Evolutionary conservation across 78 protist species (phyloP).

Genomic region (Chrysochromulina parva): DNA sequence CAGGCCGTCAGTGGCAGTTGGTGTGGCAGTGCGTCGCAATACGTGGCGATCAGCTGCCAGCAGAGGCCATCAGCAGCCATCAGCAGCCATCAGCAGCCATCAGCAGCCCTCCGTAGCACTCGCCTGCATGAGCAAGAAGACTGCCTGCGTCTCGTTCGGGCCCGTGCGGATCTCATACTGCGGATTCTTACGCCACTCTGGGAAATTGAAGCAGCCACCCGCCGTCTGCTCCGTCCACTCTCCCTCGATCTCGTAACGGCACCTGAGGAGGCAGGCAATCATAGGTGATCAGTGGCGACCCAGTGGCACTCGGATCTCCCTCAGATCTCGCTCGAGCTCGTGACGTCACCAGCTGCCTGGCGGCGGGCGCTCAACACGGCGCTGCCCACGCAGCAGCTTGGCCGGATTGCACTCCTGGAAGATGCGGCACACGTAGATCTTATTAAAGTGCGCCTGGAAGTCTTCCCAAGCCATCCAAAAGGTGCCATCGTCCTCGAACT

Average conservation of each 20-base stretch:
- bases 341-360: too few relatives aligned
- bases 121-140: neutral
- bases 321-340: too few relatives aligned
- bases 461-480: neutral
- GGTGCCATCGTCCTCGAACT: constrained; percentile 7
- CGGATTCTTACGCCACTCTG: neutral
- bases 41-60: too few relatives aligned
- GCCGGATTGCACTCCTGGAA: neutral
- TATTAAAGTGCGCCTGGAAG: neutral
- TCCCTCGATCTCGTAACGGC: neutral
- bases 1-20: too few relatives aligned
- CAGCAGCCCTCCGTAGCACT: too few relatives aligned
- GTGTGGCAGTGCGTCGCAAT: too few relatives aligned
- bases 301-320: too few relatives aligned
- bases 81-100: too few relatives aligned
- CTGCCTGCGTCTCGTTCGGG: neutral
- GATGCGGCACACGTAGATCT: constrained; percentile 1
- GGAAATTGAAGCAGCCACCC: constrained; percentile 29
- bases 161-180: neutral
- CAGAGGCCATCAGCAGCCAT: too few relatives aligned
- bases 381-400: too few relatives aligned
- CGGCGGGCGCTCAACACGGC: too few relatives aligned
- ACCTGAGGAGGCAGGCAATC: neutral
- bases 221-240: neutral
- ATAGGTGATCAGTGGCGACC: too few relatives aligned